These are phyloP conservation scores for Bauhinia variegata DNA, from an alignment of 306 rosid genomes.

Conservation along the genomic window DNA sequence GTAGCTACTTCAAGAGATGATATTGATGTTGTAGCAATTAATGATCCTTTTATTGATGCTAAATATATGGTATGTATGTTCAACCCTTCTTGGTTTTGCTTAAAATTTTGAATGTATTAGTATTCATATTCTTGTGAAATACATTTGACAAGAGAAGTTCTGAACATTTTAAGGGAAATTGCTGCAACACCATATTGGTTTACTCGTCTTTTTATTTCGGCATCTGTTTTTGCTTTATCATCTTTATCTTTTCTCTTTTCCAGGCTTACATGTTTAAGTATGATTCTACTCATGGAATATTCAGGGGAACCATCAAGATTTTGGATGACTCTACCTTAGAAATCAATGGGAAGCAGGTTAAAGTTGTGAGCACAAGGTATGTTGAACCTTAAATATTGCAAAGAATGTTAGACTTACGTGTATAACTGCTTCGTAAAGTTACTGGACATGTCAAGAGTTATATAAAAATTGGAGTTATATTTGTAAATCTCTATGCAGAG, in stretches of 20 bases:
- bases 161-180: constrained; percentile 6
- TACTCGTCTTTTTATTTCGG: neutral
- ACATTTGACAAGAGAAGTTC: neutral
- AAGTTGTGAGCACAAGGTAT: constrained; percentile 79
- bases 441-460: neutral
- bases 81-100: constrained; percentile 24
- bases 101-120: neutral
- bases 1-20: constrained; percentile 85
- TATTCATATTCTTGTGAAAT: neutral
- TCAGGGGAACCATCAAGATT: constrained; percentile 68
- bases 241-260: constrained; percentile 10
- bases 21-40: constrained; percentile 85
- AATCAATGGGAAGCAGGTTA: constrained; percentile 83
- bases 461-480: constrained; percentile 22
- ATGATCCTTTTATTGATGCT: constrained; percentile 92
- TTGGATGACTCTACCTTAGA: constrained; percentile 77
- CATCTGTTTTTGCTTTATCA: constrained; percentile 6
- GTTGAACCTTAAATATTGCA: constrained; percentile 28
- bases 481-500: constrained; percentile 49
- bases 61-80: constrained; percentile 82
- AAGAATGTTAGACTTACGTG: neutral
- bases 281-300: constrained; percentile 91
- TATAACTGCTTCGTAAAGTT: constrained; percentile 10
- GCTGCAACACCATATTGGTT: constrained; percentile 1
- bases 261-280: constrained; percentile 98